These are phyloP conservation scores for Odonthalia washingtoniensis DNA, from an alignment of 31 red algal genomes.

Conservation along the genomic window DNA sequence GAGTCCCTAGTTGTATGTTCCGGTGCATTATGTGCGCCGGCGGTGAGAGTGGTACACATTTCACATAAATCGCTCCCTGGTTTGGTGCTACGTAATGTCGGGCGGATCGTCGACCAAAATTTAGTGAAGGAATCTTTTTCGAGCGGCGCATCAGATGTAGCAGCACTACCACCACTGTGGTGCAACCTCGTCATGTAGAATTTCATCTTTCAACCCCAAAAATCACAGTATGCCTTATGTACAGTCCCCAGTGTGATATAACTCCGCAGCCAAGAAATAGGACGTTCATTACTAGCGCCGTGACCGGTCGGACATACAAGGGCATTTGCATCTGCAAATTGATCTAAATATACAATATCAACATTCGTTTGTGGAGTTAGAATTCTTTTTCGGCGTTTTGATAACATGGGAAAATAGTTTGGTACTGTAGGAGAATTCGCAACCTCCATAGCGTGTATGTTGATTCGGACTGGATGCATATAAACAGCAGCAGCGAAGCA, in stretches of 20 bases:
- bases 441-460: no score
- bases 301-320: background rate
- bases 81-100: background rate
- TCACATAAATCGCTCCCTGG: slow-evolving; percentile 10
- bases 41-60: no score
- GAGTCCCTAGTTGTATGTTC: background rate
- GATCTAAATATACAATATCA: no score
- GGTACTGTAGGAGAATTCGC: no score
- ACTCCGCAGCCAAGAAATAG: background rate
- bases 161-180: background rate
- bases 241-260: background rate
- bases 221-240: background rate
- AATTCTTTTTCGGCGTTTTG: no score
- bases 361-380: no score
- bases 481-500: no score
- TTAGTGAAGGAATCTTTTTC: background rate
- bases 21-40: background rate
- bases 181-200: background rate
- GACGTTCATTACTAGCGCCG: background rate
- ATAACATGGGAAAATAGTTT: no score
- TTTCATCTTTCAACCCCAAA: background rate
- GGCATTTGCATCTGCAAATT: no score
- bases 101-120: background rate
- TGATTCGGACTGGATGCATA: no score
- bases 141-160: background rate